Conservation (phyloP, 768 basidiomycete genomes). For the Pleurotus tuber-regium region DNA sequence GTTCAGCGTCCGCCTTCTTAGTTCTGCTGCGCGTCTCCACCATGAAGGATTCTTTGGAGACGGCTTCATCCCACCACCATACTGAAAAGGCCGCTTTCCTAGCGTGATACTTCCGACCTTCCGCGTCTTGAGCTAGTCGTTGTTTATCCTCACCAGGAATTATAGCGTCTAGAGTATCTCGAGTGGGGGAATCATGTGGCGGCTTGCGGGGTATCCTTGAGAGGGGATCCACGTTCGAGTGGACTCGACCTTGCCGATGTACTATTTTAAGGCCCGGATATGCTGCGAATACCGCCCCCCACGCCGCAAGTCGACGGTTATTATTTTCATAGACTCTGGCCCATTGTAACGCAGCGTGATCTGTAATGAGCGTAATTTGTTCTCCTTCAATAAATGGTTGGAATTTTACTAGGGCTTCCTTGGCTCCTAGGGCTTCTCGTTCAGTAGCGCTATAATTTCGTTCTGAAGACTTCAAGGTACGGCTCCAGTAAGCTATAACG, state of each 20-base stretch:
- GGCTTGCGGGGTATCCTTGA: conserved; percentile 4
- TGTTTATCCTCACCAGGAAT: not conserved
- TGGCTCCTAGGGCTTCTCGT: no score
- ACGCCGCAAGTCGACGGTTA: conserved; percentile 21
- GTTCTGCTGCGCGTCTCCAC: not conserved
- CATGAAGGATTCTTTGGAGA: not conserved
- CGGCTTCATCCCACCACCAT: conserved; percentile 10
- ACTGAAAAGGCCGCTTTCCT: conserved; percentile 6
- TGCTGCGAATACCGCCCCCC: conserved; percentile 30
- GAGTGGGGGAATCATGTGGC: not conserved
- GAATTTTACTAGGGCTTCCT: not conserved
- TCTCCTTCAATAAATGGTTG: conserved; percentile 23
- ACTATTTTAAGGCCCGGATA: conserved; percentile 25
- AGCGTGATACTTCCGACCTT: not conserved
- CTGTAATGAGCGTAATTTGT: conserved; percentile 16
- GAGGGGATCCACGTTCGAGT: conserved; percentile 28
- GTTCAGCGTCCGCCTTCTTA: not conserved
- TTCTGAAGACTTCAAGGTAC: not conserved
- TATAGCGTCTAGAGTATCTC: not conserved
- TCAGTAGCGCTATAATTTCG: no score
- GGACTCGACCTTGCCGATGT: conserved; percentile 27
- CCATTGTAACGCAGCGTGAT: conserved; percentile 22
- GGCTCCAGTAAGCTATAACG: not conserved
- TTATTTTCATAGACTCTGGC: conserved; percentile 16
- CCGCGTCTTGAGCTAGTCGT: not conserved